These are phyloP conservation scores for Solanum raphanifolium DNA, from an alignment of 257 asterid species.

Conservation along the genomic window DNA sequence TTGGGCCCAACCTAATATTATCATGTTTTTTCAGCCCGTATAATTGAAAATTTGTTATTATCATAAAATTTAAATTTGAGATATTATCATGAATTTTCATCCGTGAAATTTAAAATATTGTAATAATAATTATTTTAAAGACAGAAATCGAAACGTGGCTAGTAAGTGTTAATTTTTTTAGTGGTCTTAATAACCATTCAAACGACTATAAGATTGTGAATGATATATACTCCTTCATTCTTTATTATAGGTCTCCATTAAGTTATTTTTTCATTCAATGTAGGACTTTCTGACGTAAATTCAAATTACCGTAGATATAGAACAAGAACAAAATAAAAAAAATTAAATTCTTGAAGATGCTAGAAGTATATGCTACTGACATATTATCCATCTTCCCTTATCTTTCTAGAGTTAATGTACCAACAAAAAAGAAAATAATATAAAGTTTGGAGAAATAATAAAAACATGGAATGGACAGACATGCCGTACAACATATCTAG, in stretches of 20 bases:
- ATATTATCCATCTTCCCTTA: background rate
- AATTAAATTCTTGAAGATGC: background rate
- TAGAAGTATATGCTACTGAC: background rate
- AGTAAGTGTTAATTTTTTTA: background rate
- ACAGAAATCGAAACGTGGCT: background rate
- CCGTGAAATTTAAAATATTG: background rate
- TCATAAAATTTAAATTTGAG: background rate
- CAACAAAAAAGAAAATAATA: background rate
- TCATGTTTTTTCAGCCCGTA: background rate
- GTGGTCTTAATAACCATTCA: background rate
- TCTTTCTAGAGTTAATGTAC: background rate
- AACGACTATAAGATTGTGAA: background rate
- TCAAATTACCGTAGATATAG: background rate
- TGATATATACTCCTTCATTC: fast-evolving
- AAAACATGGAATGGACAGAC: background rate
- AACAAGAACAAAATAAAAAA: background rate
- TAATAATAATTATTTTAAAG: background rate
- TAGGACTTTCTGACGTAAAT: background rate
- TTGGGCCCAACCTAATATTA: background rate
- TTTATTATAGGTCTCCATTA: background rate
- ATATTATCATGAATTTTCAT: background rate
- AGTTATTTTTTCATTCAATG: background rate
- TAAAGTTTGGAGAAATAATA: background rate
- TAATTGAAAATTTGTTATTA: background rate
- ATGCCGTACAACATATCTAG: background rate